Evolutionary conservation across 108 stramenopile genomes (phyloP).

Genomic region (Cyclotella baltica): DNA sequence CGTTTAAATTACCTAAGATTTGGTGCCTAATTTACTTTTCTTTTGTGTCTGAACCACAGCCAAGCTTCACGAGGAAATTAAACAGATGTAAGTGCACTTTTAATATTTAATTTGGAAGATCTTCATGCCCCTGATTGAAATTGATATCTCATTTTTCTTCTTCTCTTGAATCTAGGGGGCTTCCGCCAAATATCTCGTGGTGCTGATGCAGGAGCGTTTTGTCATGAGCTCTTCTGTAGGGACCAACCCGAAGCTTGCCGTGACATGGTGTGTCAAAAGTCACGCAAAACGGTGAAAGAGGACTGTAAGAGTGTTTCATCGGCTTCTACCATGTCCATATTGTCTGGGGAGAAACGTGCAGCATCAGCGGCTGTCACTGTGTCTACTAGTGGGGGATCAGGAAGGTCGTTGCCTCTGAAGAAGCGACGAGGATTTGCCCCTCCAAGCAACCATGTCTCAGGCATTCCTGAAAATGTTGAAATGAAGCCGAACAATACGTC

Average conservation of each 20-base stretch:
- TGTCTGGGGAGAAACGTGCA: slow-evolving; percentile 18
- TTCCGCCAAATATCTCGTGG: slow-evolving; percentile 86
- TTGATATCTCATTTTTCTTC: too few relatives aligned
- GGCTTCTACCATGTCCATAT: slow-evolving; percentile 38
- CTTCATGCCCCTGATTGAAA: too few relatives aligned
- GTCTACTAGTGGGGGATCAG: slow-evolving; percentile 27
- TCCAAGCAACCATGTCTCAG: background rate
- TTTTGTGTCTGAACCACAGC: too few relatives aligned
- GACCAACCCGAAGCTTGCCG: slow-evolving; percentile 73
- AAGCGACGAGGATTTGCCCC: slow-evolving; percentile 27
- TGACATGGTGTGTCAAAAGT: slow-evolving; percentile 81
- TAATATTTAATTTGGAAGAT: too few relatives aligned
- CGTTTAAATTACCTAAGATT: too few relatives aligned
- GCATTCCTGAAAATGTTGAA: slow-evolving; percentile 37
- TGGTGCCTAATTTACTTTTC: too few relatives aligned
- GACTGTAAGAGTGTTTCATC: slow-evolving; percentile 34
- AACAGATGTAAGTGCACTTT: too few relatives aligned
- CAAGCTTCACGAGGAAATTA: slow-evolving; percentile 80
- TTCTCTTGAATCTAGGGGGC: too few relatives aligned
- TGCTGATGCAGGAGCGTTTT: slow-evolving; percentile 83
- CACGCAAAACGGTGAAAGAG: slow-evolving; percentile 44
- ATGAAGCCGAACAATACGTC: slow-evolving; percentile 24
- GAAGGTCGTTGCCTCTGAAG: slow-evolving; percentile 46
- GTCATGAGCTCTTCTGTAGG: slow-evolving; percentile 73
- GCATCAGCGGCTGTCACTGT: slow-evolving; percentile 40